phyloP scores from a whole-genome alignment of 1,284 basidiomycete species.

The Phylloporus gajari region DNA sequence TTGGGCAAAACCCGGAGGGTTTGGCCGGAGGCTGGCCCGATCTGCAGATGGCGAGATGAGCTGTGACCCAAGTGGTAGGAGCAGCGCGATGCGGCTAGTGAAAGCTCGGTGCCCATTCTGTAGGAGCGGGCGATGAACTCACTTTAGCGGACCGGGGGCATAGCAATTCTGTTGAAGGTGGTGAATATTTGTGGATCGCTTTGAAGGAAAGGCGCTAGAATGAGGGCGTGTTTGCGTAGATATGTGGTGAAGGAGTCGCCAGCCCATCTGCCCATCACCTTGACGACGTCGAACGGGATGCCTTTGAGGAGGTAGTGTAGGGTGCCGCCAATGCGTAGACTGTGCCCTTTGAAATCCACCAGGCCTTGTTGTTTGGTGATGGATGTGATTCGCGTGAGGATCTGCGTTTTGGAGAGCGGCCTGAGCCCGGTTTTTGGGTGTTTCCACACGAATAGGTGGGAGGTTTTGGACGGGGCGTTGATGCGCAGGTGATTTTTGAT shows the following conservation, averaged over 20 bases:
- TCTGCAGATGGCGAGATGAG: no score
- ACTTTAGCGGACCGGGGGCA: not conserved
- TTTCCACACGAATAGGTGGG: not conserved
- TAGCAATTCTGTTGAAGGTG: not conserved
- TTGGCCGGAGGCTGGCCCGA: no score
- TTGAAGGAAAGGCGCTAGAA: not conserved
- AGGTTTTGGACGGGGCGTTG: rapidly evolving
- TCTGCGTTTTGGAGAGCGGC: not conserved
- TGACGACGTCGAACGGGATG: not conserved
- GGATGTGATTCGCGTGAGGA: not conserved
- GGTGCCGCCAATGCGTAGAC: not conserved
- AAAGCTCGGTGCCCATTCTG: not conserved
- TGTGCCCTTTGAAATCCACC: not conserved
- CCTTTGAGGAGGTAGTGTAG: not conserved
- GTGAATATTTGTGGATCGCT: not conserved
- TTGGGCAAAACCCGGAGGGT: no score
- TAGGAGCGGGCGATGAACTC: not conserved
- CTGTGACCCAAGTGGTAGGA: no score
- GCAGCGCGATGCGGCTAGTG: not conserved
- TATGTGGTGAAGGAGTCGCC: not conserved
- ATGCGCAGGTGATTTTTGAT: not conserved
- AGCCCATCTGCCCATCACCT: not conserved
- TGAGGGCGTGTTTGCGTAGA: not conserved
- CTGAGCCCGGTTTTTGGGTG: not conserved
- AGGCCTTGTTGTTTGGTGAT: not conserved